These are phyloP conservation scores for Trichophyton benhamiae DNA, from an alignment of 2,329 filamentous ascomycete genomes.

Conservation along the genomic window DNA sequence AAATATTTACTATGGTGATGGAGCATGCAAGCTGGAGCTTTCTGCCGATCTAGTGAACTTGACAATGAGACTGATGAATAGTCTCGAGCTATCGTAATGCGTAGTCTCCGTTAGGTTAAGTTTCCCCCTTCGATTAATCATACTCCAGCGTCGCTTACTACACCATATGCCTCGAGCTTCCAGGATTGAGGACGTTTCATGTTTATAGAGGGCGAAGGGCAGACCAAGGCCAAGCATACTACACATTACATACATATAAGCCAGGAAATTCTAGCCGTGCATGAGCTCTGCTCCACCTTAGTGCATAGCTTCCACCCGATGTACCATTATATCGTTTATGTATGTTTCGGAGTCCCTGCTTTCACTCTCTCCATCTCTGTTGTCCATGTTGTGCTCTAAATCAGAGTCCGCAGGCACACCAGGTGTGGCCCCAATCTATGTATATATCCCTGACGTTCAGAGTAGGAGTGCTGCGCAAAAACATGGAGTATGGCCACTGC, in stretches of 20 bases:
- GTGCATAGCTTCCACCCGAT: neutral
- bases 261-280: neutral
- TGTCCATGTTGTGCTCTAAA: neutral
- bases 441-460: neutral
- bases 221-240: neutral
- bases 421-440: neutral
- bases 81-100: neutral
- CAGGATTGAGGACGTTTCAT: neutral
- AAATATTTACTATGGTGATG: neutral
- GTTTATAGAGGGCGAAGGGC: neutral
- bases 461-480: neutral
- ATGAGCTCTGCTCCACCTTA: neutral
- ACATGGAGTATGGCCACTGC: neutral
- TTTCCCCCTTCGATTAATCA: neutral
- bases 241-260: neutral
- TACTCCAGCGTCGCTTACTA: neutral
- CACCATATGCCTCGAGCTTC: neutral
- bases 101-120: neutral
- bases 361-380: neutral
- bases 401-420: neutral
- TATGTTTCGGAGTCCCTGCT: neutral
- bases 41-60: no score
- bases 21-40: no score
- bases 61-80: no score
- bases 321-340: neutral